Conservation (phyloP, 2,329 filamentous ascomycete species). For the Exophiala aquamarina region DNA sequence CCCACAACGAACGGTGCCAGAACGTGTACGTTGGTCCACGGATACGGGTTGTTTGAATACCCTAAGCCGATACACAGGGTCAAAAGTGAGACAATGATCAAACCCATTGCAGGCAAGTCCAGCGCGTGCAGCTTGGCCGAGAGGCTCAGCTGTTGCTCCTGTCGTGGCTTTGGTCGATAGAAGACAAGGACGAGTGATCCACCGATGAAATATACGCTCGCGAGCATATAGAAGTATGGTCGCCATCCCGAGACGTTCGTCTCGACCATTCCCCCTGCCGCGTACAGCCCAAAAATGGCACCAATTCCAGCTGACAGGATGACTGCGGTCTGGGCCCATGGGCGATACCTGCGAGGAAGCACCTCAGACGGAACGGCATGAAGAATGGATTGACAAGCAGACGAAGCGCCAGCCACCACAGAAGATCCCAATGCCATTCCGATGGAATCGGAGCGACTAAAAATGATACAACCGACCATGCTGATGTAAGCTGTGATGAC, state of each 20-base stretch:
- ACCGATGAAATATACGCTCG: background rate
- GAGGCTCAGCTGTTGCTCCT: no score
- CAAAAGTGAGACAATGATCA: no score
- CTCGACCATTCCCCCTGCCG: background rate
- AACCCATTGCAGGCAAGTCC: no score
- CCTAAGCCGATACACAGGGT: no score
- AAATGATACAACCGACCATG: background rate
- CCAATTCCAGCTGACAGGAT: background rate
- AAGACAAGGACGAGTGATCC: no score
- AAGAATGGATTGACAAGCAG: background rate
- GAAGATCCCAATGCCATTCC: constrained; percentile 5
- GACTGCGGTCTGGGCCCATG: background rate
- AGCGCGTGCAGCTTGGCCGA: no score
- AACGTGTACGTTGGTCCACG: background rate
- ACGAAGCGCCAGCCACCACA: background rate
- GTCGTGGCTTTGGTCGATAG: no score
- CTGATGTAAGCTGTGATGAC: background rate
- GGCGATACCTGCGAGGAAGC: constrained; percentile 3
- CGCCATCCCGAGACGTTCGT: background rate
- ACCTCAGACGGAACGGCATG: constrained; percentile 7
- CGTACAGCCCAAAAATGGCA: background rate
- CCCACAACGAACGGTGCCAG: background rate
- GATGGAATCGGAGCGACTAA: background rate
- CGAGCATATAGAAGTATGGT: constrained; percentile 1
- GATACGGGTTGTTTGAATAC: no score